Percentiles rank a stretch among this genome's conserved stretches.
These are phyloP conservation scores for Phaeoacremonium minimum DNA, from an alignment of 2,329 filamentous ascomycete species.

Conservation along the genomic window DNA sequence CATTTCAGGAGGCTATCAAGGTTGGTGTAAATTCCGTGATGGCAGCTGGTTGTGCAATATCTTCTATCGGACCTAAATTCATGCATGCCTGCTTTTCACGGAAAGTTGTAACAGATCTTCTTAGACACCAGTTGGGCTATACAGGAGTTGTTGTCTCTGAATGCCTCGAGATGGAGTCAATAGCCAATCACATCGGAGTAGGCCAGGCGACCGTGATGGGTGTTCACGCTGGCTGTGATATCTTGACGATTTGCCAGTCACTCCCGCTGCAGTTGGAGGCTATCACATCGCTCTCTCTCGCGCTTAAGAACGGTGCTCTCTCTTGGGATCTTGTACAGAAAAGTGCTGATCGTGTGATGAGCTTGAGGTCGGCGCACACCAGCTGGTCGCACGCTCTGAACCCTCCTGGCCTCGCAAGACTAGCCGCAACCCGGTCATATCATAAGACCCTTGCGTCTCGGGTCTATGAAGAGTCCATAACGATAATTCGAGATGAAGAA, in stretches of 20 bases:
- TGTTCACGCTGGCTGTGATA: not conserved
- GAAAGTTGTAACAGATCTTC: not conserved
- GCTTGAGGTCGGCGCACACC: not conserved
- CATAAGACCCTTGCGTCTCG: not conserved
- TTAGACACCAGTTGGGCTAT: not conserved
- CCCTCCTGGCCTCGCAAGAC: not conserved
- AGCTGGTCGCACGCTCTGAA: not conserved
- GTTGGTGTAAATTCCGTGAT: not conserved
- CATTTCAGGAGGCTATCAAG: not conserved
- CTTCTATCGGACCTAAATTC: not conserved
- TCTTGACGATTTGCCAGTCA: not conserved
- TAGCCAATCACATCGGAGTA: not conserved
- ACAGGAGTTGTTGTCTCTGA: not conserved
- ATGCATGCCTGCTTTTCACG: not conserved
- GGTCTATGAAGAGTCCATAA: not conserved
- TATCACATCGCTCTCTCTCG: not conserved
- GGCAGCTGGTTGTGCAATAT: not conserved
- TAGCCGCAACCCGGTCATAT: not conserved
- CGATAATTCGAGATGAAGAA: not conserved
- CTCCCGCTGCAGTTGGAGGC: not conserved
- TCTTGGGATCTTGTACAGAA: not conserved
- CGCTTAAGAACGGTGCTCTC: not conserved
- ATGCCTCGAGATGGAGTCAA: not conserved
- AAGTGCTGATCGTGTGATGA: not conserved
- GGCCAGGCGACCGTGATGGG: not conserved